Evolutionary conservation across 1,284 basidiomycete species (phyloP), one percentile per base, ranked within the genome.

Genomic region (Malassezia nana): DNA sequence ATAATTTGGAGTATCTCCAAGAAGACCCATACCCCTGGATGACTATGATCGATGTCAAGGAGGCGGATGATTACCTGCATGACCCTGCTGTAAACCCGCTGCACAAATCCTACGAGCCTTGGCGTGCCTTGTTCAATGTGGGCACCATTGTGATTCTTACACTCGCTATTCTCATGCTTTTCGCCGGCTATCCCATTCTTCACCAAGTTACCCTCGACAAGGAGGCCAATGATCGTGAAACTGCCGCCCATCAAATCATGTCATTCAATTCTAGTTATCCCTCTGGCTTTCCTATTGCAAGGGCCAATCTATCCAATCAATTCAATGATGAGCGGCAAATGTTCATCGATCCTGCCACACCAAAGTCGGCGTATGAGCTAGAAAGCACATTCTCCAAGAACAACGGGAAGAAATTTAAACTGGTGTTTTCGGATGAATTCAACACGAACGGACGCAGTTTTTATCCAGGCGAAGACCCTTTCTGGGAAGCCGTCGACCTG

Each of bases 401-500:
- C 18, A 26, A n/a, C 2, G 42, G 42, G 15, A 38, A 30, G 13
- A 40, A 61, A 42, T 55, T 64, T 53, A 62, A 72, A 46, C 63
- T 74, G 18, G 72, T 74, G 10, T 74, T 74, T 47, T 64, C 61
- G 46, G 72, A 74, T 47, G 72, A 74, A 52, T 74, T 74, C 50
- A 72, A 74, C 52, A 59, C 55, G 9, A 64, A 69, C 41, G 68
- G 69, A 8, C 54, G 72, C n/a, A 67, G 66, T 7, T 74, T 89
- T 84, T 81, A 76, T 56, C 76, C 76, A 10, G 79, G 79, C 24
- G 79, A 81, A 56, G 80, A 81, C 57, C 79, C 80, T 0, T 81
- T 83, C 64, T 85, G 85, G 85, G 84, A 86, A 70, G 84, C 84
- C 5, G 82, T 78, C 13, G 75, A 78, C 58, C 58, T 77, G 46